Percentiles rank a stretch among this genome's conserved stretches.
Evolutionary conservation across 331 rosid genomes (phyloP).

Genomic region (Saraca asoca): DNA sequence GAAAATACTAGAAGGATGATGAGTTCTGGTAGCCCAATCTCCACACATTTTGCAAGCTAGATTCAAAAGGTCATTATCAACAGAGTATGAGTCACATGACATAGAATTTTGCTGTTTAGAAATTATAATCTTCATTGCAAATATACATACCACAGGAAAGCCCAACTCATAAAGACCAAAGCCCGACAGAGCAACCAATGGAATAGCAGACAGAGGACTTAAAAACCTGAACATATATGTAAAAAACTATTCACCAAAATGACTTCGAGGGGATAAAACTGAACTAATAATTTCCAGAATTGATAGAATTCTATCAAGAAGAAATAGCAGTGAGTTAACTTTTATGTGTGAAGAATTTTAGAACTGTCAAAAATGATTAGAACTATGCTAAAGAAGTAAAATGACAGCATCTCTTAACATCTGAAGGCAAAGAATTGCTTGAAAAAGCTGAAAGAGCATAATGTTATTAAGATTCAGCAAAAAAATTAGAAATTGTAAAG

Average conservation of each 20-base stretch:
- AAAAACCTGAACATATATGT: slow-evolving; percentile 59
- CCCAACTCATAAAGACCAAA: slow-evolving; percentile 89
- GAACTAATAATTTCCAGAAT: slow-evolving; percentile 1
- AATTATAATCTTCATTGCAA: slow-evolving; percentile 13
- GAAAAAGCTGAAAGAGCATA: background rate
- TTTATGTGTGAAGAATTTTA: too few species aligned
- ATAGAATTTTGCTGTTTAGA: slow-evolving; percentile 14
- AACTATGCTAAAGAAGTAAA: background rate
- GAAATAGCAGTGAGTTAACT: too few species aligned
- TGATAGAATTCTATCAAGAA: background rate
- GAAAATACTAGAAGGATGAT: slow-evolving; percentile 76
- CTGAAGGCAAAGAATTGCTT: background rate
- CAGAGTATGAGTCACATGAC: slow-evolving; percentile 9
- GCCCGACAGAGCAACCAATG: slow-evolving; percentile 90
- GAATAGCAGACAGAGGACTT: slow-evolving; percentile 88
- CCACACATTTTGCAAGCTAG: slow-evolving; percentile 90
- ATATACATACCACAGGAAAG: slow-evolving; percentile 78
- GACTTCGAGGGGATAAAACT: slow-evolving; percentile 17
- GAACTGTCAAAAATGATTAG: too few species aligned
- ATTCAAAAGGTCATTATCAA: slow-evolving; percentile 32
- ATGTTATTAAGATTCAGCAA: slow-evolving; percentile 10
- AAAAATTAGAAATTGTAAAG: slow-evolving; percentile 2
- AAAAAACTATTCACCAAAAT: slow-evolving; percentile 19
- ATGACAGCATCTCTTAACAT: background rate
- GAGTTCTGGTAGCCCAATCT: slow-evolving; percentile 95